phyloP scores from a whole-genome alignment of 805 yeast genomes.

The Blastobotrys muscicola region DNA sequence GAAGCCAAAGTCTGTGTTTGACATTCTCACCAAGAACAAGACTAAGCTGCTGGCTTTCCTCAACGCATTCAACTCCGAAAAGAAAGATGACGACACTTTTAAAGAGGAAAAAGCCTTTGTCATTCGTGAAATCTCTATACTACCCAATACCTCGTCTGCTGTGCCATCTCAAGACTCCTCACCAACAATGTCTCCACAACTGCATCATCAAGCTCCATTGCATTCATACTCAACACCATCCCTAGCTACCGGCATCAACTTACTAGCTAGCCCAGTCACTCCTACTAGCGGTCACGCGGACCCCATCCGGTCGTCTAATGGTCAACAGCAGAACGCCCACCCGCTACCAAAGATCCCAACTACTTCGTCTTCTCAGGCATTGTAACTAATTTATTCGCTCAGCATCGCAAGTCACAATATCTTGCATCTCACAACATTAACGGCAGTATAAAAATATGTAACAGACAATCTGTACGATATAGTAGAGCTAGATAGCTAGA shows the following conservation, averaged over 20 bases:
- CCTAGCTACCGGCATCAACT: not conserved
- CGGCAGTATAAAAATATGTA: no score
- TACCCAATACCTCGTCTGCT: constrained; percentile 16
- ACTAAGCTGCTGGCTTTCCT: constrained; percentile 65
- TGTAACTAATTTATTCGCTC: no score
- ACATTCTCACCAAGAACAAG: constrained; percentile 76
- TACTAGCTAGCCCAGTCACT: no score
- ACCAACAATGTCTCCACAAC: constrained; percentile 9
- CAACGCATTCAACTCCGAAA: constrained; percentile 49
- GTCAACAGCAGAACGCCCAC: constrained; percentile 8
- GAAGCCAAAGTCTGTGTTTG: constrained; percentile 68
- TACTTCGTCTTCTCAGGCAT: constrained; percentile 29
- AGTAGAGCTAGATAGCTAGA: no score
- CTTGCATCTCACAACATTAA: no score
- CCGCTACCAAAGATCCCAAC: constrained; percentile 48
- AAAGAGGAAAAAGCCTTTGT: constrained; percentile 76
- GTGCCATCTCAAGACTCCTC: constrained; percentile 6
- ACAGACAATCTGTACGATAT: no score
- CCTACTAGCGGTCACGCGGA: no score
- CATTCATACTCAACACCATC: constrained; percentile 4
- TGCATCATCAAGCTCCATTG: not conserved
- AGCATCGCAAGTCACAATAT: no score
- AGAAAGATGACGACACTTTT: constrained; percentile 56
- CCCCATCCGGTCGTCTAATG: not conserved
- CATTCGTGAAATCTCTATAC: constrained; percentile 52